Evolutionary conservation across 768 basidiomycete species (phyloP), one percentile per base, ranked within the genome.

Genomic region (Phanerochaete sordida): DNA sequence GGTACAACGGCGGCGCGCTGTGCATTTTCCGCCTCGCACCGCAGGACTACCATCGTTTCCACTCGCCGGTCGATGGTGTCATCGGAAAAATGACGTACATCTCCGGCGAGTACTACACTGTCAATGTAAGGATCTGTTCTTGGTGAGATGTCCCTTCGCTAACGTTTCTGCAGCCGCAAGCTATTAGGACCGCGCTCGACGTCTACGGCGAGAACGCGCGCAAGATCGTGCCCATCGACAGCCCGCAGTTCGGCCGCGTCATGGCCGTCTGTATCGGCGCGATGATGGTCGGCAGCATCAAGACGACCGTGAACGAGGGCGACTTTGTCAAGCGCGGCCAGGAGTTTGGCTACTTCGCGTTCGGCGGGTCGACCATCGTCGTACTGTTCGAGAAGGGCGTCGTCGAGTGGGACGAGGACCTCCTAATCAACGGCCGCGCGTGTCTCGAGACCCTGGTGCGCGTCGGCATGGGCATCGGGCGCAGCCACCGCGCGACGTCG

Each of bases 41-140:
- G 0, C 91, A 95, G 74, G 95, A 98, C 66, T 98, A 98, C 68
- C 95, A 98, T 73, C 88, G 95, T 1, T 97, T 95, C 81, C 91
- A 93, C 70, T 84, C 84, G 0, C 91, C 93, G 0, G 90, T 95
- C 23, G 91, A 92, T 61, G 94, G 95, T 0, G 83, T 71, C 37
- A 83, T 98, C 28, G 95, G 95, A 19, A 78, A 78, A 33, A 93
- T 95, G 85, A 86, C 84, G 6, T 82, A 90, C 67, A 90, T 98
- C 57, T 64, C 85, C 2, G 96, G 96, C 6, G 93, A 96, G 68
- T 98, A 97, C 73, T 98, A 97, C 73, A 98, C 97, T 0, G 96
- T 97, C 62, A 96, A 95, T 58, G 90, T 91, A 64, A 52, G 84
- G 76, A n/a, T 46, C 21, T 12, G 48, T 15, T 43, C 31, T 11